Conservation (phyloP, 371 early-diverging fungal species). For the Dinochytrium kinnereticum region DNA sequence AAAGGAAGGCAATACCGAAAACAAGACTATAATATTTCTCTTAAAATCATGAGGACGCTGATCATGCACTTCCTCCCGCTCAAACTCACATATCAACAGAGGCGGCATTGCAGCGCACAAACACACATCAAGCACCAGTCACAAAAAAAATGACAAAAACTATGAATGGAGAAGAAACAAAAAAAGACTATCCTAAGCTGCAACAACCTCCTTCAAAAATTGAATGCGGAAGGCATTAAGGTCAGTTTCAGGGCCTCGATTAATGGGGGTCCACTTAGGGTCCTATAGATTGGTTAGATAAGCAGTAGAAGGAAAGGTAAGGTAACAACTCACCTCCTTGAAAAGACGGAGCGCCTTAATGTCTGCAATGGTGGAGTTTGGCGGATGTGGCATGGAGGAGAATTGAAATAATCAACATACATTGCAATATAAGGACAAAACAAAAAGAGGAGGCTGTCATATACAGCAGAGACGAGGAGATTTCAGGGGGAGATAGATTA, state of each 20-base stretch:
- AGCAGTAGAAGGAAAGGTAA: not conserved
- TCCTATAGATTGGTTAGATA: constrained; percentile 46
- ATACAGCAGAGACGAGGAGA: not conserved
- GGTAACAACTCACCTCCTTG: constrained; percentile 64
- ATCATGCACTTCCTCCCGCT: no score
- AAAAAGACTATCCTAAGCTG: no score
- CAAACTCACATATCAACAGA: no score
- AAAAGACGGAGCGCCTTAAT: constrained; percentile 91
- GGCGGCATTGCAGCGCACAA: no score
- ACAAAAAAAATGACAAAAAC: not conserved
- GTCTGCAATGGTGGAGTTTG: no score
- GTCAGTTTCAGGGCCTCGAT: constrained; percentile 57
- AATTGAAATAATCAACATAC: no score
- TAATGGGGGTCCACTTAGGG: constrained; percentile 92
- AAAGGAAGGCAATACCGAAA: no score
- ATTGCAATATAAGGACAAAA: not conserved
- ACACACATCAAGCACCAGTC: no score
- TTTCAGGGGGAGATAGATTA: not conserved
- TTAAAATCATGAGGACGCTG: no score
- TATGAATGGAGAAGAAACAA: not conserved
- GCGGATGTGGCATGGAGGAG: no score
- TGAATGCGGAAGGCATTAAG: constrained; percentile 18
- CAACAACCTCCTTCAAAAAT: not conserved
- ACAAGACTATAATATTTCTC: no score
- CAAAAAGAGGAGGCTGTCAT: not conserved